These are phyloP conservation scores for Phaeosphaeriaceae sp. DNA, from an alignment of 2,329 filamentous ascomycete genomes.

Conservation along the genomic window DNA sequence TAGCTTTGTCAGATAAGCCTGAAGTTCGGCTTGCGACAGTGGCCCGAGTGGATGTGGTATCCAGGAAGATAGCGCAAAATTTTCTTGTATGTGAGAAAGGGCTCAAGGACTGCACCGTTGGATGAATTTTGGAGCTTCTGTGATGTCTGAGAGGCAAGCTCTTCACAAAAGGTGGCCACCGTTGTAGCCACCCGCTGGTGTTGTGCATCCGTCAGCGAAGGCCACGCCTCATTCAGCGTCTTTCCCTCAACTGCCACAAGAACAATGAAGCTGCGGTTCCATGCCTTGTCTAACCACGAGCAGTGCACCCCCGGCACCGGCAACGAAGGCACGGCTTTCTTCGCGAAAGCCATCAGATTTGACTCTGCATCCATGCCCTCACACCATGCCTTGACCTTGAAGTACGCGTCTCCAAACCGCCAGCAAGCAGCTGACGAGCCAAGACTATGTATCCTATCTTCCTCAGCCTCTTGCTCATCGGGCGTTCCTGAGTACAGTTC, in stretches of 20 bases:
- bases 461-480: neutral
- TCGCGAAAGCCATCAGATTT: neutral
- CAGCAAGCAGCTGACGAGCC: neutral
- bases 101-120: neutral
- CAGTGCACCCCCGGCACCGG: neutral
- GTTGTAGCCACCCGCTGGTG: neutral
- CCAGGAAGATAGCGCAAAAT: neutral
- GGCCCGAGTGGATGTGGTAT: neutral
- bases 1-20: neutral
- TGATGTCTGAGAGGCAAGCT: neutral
- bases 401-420: neutral
- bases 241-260: neutral
- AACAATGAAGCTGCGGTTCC: neutral
- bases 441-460: neutral
- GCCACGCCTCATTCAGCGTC: neutral
- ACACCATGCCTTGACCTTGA: neutral
- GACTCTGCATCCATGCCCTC: neutral
- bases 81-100: neutral
- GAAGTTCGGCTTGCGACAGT: neutral
- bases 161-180: neutral
- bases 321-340: neutral
- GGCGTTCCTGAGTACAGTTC: neutral
- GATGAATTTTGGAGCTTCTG: neutral
- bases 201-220: neutral
- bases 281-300: neutral